Evolutionary conservation across 768 basidiomycete genomes (phyloP).

Genomic region (Boletus bicolor): DNA sequence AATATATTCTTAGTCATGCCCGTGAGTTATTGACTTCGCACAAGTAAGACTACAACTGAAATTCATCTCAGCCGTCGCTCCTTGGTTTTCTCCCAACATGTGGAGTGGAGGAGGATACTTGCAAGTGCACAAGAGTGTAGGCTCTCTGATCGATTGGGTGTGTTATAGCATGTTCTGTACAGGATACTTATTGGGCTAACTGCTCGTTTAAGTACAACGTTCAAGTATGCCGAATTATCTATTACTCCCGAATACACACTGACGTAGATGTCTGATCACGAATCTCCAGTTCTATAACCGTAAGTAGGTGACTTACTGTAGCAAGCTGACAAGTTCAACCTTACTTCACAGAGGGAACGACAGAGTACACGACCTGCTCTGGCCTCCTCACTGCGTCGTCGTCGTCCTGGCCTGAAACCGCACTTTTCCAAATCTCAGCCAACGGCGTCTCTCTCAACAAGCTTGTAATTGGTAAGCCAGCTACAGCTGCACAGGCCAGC

Average conservation of each 20-base stretch:
- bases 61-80: conserved; percentile 36
- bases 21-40: conserved; percentile 22
- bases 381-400: conserved; percentile 40
- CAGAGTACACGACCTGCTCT: conserved; percentile 36
- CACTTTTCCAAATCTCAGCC: conserved; percentile 47
- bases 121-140: conserved; percentile 36
- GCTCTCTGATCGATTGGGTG: conserved; percentile 45
- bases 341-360: conserved; percentile 30
- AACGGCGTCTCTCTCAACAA: conserved; percentile 59
- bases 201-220: conserved; percentile 38
- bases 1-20: conserved; percentile 35
- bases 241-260: neutral
- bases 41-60: too few species aligned
- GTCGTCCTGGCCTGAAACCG: conserved; percentile 37
- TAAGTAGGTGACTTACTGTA: neutral
- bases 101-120: conserved; percentile 44
- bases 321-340: neutral
- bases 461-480: conserved; percentile 76
- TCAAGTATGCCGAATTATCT: conserved; percentile 24
- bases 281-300: conserved; percentile 21
- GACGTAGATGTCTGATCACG: neutral
- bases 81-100: conserved; percentile 37
- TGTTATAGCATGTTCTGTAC: neutral
- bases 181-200: neutral
- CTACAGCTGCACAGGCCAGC: conserved; percentile 43